phyloP scores from a whole-genome alignment of 2,329 filamentous ascomycete species.

The Phialemoniopsis sp. region DNA sequence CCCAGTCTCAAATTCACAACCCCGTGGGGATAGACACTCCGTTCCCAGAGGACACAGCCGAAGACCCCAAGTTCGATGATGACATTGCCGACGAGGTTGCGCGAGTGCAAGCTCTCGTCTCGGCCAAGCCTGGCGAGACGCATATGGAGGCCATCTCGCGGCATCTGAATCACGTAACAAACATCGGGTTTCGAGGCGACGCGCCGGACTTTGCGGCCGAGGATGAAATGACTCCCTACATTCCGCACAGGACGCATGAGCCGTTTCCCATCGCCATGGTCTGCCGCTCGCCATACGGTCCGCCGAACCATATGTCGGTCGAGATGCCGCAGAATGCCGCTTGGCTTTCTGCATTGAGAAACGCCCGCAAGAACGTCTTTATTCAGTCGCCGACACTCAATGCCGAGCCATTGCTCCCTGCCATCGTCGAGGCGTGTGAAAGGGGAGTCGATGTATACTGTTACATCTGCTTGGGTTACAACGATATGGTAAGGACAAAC shows the following conservation, averaged over 20 bases:
- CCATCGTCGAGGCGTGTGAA: slow-evolving; percentile 59
- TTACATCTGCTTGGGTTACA: slow-evolving; percentile 76
- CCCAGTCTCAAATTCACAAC: slow-evolving; percentile 14
- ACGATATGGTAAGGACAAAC: slow-evolving; percentile 50
- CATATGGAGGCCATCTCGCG: slow-evolving; percentile 55
- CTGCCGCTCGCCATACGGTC: slow-evolving; percentile 63
- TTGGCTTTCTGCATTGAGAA: slow-evolving; percentile 65
- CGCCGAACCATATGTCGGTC: slow-evolving; percentile 54
- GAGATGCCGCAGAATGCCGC: slow-evolving; percentile 71
- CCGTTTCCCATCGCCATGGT: slow-evolving; percentile 70
- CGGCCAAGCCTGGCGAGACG: slow-evolving; percentile 46
- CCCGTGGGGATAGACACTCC: slow-evolving; percentile 9
- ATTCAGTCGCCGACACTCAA: slow-evolving; percentile 79
- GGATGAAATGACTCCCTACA: slow-evolving; percentile 63
- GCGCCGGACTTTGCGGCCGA: slow-evolving; percentile 48
- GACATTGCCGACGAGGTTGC: slow-evolving; percentile 57
- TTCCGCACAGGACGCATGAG: slow-evolving; percentile 46
- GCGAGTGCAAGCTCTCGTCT: slow-evolving; percentile 55
- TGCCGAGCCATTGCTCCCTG: slow-evolving; percentile 61
- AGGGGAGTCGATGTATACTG: slow-evolving; percentile 64
- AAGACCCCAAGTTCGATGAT: slow-evolving; percentile 60
- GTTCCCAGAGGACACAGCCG: slow-evolving; percentile 52
- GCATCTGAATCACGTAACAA: slow-evolving; percentile 61
- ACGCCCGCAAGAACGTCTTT: slow-evolving; percentile 62
- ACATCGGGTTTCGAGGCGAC: slow-evolving; percentile 41